Base-by-base conservation (phyloP, 1,284 basidiomycete species). In the Boletellus sp. region DNA sequence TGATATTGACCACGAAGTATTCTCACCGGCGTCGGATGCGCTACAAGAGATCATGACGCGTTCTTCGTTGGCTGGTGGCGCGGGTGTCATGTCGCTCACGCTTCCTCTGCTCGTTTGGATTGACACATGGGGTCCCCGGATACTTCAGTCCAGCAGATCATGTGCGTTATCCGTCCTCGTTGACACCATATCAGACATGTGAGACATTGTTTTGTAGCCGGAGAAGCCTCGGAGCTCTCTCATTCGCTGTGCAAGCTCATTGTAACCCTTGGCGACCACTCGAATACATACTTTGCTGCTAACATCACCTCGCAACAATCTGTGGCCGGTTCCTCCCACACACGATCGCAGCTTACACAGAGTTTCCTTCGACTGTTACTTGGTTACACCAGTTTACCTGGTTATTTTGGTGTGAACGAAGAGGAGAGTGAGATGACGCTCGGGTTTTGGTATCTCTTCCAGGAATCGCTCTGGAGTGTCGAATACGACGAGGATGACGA, bases 391-490 rank as follows among this genome's bases (percentile, higher is more conserved):
- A 85, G 82, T 1, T 77, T 91, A 30, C 80, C 84, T 1, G 91
- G 90, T 1, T 82, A 80, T 57, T 90, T 85, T 60, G 86, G 88
- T 1, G 78, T 82, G 0, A 91, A 93, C 49, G 92, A 94, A 64
- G 86, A 90, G 48, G 84, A 90, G 62, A 91, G 88, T 61, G 91
- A 93, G 73, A 81, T 90, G 75, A 89, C 88, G 1, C 77, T 94
- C 3, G 82, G 82, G 1, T 93, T 93, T 60, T 96, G 93, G 86
- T 93, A 91, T 56, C 73, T 91, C 24, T 81, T 94, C 53, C 93
- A 95, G 68, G 93, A 96, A 67, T 82, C 89, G 2, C 70, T 96
- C 32, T 92, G 91, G 86, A 83, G 78, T 46, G 80, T 81, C 11
- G 85, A 91, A 56, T 82, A 78, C 51, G 80, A 83, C 50, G 70